phyloP scores from a whole-genome alignment of 1,284 basidiomycete species.

The Dichomitus squalens region DNA sequence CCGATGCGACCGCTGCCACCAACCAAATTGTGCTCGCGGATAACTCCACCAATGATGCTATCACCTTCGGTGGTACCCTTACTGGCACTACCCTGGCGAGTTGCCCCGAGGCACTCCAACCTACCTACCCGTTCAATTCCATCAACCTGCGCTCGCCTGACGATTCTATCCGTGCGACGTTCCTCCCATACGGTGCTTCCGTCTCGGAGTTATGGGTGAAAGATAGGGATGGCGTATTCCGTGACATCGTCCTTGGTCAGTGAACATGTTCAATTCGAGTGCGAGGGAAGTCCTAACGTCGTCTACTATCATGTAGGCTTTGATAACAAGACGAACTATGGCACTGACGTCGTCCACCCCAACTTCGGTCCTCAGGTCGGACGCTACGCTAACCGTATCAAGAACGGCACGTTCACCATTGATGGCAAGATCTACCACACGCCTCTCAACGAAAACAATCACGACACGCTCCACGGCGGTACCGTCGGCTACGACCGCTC shows the following conservation, averaged over 20 bases:
- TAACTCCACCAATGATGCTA: too few relatives aligned
- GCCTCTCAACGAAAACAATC: slow-evolving; percentile 48
- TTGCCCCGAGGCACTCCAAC: neutral
- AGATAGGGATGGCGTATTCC: slow-evolving; percentile 44
- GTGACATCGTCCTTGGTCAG: slow-evolving; percentile 12
- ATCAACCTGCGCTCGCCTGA: slow-evolving; percentile 51
- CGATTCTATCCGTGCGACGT: slow-evolving; percentile 53
- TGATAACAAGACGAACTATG: slow-evolving; percentile 32
- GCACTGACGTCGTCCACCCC: slow-evolving; percentile 43
- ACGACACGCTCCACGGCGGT: slow-evolving; percentile 53
- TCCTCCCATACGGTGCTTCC: slow-evolving; percentile 53
- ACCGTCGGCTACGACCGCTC: slow-evolving; percentile 54
- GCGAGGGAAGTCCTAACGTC: neutral
- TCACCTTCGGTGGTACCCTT: neutral
- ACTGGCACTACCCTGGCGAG: neutral
- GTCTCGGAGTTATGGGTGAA: slow-evolving; percentile 55
- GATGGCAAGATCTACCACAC: slow-evolving; percentile 54
- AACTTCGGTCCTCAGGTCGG: slow-evolving; percentile 53
- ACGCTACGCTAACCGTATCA: slow-evolving; percentile 55
- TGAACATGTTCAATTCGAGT: neutral
- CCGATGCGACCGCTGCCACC: neutral
- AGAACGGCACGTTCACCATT: slow-evolving; percentile 58
- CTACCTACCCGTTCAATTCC: slow-evolving; percentile 44
- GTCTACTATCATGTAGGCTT: neutral
- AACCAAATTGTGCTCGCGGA: too few relatives aligned